Base-by-base conservation (phyloP, 495 filamentous ascomycete species). In the Penicillium paradoxum region DNA sequence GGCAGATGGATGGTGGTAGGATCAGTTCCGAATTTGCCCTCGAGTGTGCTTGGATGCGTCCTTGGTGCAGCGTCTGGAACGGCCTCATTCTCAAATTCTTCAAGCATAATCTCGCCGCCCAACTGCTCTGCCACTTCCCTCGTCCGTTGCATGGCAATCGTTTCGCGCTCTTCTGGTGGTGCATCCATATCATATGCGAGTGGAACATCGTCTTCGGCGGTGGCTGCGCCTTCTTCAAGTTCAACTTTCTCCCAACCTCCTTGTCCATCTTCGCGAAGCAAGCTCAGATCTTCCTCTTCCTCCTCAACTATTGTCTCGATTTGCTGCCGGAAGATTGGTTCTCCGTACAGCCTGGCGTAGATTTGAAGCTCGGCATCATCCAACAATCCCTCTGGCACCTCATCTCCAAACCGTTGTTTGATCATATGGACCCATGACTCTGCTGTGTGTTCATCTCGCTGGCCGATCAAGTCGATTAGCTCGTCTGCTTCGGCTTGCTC, bases 311-410 rank as follows among this genome's bases (percentile, higher is more conserved):
- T 58, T 45, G 63, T 64, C 37, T 79, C 44, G n/a, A 38, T 13
- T 74, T 74, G 37, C 29, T 33, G 38, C 2, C 19, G 56, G 78
- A 64, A 21, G 79, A 90, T 55, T 72, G 78, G 72, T 27, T 74
- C 72, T 1, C 92, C 93, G 69, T 91, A 97, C 9, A 96, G 70
- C 51, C 89, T 78, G 51, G 85, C 83, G 62, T 96, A 97, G 2
- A 96, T 61, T 36, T 71, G 69, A 40, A 87, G 84, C 63, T 95
- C 91, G 25, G 84, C 76, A 4, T 77, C 74, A 14, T 80, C 79
- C 39, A 98, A 65, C 50, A 86, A 79, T 14, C 79, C 84, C n/a
- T 83, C 78, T 0, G 93, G 93, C 9, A 97, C 69, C 1, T 75
- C 82, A 56, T 93, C 82, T 37, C 91, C 88, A 66, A 89, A 95